phyloP scores from a whole-genome alignment of 495 filamentous ascomycete genomes.

The Neurospora tetraspora region DNA sequence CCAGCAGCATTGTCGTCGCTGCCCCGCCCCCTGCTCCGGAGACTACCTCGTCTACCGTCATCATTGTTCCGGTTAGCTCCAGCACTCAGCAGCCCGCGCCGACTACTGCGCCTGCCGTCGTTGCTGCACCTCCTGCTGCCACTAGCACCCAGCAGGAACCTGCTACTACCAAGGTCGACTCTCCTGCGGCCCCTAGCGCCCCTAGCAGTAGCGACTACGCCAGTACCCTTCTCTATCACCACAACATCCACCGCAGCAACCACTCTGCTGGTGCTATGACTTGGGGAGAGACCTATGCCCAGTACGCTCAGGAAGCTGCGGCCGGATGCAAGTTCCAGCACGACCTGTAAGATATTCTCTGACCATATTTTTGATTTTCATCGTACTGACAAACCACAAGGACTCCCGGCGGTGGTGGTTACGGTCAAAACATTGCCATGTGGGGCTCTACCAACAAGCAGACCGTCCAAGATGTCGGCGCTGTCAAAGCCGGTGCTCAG shows the following conservation, averaged over 20 bases:
- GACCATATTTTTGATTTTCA: not conserved
- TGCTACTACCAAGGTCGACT: slow-evolving; percentile 5
- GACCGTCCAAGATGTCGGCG: slow-evolving; percentile 15
- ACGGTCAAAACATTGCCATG: slow-evolving; percentile 78
- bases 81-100: slow-evolving; percentile 1
- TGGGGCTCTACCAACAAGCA: slow-evolving; percentile 22
- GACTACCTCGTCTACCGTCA: slow-evolving; percentile 8
- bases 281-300: slow-evolving; percentile 54
- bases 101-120: not conserved
- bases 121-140: slow-evolving; percentile 8
- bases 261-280: slow-evolving; percentile 57
- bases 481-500: slow-evolving; percentile 41
- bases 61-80: slow-evolving; percentile 2
- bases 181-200: slow-evolving; percentile 7
- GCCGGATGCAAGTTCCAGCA: slow-evolving; percentile 60
- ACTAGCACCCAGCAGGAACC: slow-evolving; percentile 1
- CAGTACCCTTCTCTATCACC: slow-evolving; percentile 47
- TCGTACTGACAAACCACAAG: slow-evolving; percentile 16
- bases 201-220: slow-evolving; percentile 17
- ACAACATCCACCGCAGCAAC: slow-evolving; percentile 81
- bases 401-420: slow-evolving; percentile 47
- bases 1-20: slow-evolving; percentile 3
- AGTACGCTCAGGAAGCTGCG: slow-evolving; percentile 44
- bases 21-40: slow-evolving; percentile 5
- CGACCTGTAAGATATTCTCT: slow-evolving; percentile 53